A percentile compares a stretch with the other conserved stretches of the same genome.
Conservation (phyloP, 208 protist genomes). For the Herpetomonas samuelpessoai region DNA sequence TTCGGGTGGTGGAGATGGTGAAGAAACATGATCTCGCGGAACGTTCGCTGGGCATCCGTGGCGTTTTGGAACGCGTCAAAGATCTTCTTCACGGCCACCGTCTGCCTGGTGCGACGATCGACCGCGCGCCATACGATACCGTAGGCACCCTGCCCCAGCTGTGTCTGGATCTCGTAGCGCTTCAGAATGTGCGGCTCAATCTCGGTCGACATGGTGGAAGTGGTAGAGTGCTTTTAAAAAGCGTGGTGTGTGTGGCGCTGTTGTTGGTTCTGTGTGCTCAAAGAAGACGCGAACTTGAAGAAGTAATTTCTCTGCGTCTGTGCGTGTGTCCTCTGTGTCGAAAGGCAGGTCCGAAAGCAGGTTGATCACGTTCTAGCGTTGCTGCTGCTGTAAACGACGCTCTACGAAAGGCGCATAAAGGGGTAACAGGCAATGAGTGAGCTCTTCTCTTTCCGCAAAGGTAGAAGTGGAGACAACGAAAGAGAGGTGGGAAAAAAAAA, state of each 20-base stretch:
- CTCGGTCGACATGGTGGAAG: slow-evolving; percentile 83
- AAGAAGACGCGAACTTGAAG: no score
- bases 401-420: neutral
- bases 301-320: no score
- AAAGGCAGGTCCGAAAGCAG: no score
- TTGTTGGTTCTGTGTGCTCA: no score
- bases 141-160: slow-evolving; percentile 95
- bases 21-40: slow-evolving; percentile 98
- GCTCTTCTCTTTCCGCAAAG: no score
- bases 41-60: slow-evolving; percentile 93
- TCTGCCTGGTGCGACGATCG: slow-evolving; percentile 87
- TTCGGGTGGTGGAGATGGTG: slow-evolving; percentile 96
- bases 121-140: slow-evolving; percentile 94
- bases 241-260: no score
- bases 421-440: slow-evolving; percentile 1
- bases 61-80: slow-evolving; percentile 96
- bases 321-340: no score
- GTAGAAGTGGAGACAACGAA: neutral
- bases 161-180: slow-evolving; percentile 94
- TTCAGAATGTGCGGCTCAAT: slow-evolving; percentile 93
- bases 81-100: slow-evolving; percentile 97
- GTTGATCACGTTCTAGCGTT: no score
- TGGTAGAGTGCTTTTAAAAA: no score
- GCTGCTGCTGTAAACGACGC: no score
- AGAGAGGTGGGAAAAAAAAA: slow-evolving; percentile 3